phyloP scores from a whole-genome alignment of 2,329 filamentous ascomycete genomes.

The Penicillium sp. region DNA sequence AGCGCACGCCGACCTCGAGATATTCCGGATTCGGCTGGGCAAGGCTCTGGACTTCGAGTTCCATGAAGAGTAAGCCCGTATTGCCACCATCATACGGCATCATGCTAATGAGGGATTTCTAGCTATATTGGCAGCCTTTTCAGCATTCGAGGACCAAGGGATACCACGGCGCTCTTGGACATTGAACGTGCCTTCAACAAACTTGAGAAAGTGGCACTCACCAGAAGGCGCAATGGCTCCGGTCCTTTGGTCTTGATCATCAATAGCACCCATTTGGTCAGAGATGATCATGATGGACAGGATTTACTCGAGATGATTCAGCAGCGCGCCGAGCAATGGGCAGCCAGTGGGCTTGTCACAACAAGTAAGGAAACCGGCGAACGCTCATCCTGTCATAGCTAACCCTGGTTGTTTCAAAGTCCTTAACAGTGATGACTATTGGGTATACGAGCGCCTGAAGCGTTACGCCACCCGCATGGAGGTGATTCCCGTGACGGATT shows the following conservation, averaged over 20 bases:
- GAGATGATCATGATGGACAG: slow-evolving; percentile 88
- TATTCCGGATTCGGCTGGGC: slow-evolving; percentile 86
- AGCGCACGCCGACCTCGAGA: slow-evolving; percentile 89
- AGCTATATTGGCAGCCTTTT: slow-evolving; percentile 82
- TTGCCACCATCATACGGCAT: background rate
- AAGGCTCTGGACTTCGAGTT: slow-evolving; percentile 96
- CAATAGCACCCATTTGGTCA: slow-evolving; percentile 86
- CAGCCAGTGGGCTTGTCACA: slow-evolving; percentile 83
- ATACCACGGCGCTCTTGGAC: slow-evolving; percentile 86
- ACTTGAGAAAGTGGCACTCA: slow-evolving; percentile 86
- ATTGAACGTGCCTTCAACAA: slow-evolving; percentile 98
- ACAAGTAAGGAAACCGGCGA: slow-evolving; percentile 40
- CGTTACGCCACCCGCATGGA: slow-evolving; percentile 92
- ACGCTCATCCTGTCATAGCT: background rate
- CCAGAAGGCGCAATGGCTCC: slow-evolving; percentile 55
- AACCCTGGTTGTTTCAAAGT: slow-evolving; percentile 50
- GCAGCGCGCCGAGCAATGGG: slow-evolving; percentile 94
- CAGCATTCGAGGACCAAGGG: slow-evolving; percentile 85
- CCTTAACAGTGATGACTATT: slow-evolving; percentile 96
- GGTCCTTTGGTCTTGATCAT: slow-evolving; percentile 85
- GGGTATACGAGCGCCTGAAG: slow-evolving; percentile 94
- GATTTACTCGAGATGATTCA: slow-evolving; percentile 92
- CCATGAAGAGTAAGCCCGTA: slow-evolving; percentile 74
- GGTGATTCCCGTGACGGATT: slow-evolving; percentile 77
- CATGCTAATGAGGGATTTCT: slow-evolving; percentile 13